A percentile compares a stretch with the other conserved stretches of the same genome.
These are phyloP conservation scores for Rosa lucieae DNA, from an alignment of 306 rosid species.

Conservation along the genomic window DNA sequence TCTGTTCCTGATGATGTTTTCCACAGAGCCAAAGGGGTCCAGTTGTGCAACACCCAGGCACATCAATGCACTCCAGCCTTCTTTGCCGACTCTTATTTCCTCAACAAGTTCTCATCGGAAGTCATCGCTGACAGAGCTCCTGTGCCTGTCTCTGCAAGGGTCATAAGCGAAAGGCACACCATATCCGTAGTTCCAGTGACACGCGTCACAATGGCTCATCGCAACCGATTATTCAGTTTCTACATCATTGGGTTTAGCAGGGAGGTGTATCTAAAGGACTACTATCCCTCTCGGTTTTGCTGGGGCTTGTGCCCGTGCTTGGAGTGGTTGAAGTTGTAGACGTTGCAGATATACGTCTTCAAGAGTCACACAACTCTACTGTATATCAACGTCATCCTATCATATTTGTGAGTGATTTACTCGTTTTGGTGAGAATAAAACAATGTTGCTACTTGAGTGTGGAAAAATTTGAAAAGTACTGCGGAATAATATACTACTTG, in stretches of 20 bases:
- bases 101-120: slow-evolving; percentile 89
- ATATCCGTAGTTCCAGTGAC: slow-evolving; percentile 90
- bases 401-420: slow-evolving; percentile 3
- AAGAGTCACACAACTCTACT: not conserved
- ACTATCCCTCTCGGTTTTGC: slow-evolving; percentile 79
- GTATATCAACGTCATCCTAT: not conserved
- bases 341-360: slow-evolving; percentile 9
- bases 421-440: not conserved
- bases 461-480: not conserved
- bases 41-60: slow-evolving; percentile 92
- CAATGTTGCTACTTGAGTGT: not conserved
- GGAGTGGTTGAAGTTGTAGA: slow-evolving; percentile 87
- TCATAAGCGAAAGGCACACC: slow-evolving; percentile 84
- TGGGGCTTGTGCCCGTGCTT: slow-evolving; percentile 98
- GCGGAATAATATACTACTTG: not conserved
- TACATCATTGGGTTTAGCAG: slow-evolving; percentile 72
- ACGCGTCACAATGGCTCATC: slow-evolving; percentile 79
- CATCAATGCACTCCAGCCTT: slow-evolving; percentile 86
- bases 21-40: slow-evolving; percentile 88
- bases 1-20: slow-evolving; percentile 92
- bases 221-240: slow-evolving; percentile 71
- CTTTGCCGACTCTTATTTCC: slow-evolving; percentile 88
- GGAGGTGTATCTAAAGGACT: slow-evolving; percentile 88
- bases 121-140: slow-evolving; percentile 78
- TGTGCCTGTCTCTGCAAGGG: slow-evolving; percentile 72